Base-by-base conservation (phyloP, 176 grass and related monocot genomes). In the Eragrostis curvula region DNA sequence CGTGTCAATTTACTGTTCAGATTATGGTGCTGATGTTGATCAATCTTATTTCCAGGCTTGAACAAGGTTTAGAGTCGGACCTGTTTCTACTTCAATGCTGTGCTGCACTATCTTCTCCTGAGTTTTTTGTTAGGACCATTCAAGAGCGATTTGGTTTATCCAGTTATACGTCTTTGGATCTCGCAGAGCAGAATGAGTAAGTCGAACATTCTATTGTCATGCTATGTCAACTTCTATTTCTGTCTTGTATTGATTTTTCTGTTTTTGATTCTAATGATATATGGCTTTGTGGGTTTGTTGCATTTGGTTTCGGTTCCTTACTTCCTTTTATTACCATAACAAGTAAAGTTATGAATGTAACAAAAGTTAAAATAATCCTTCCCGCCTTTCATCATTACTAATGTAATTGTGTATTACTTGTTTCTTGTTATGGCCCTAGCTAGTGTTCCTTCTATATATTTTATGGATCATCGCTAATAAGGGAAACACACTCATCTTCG, bases 61-160 rank as follows among this genome's bases (percentile, higher is more conserved):
- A 91, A 86, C 93, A 96, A 86, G 93, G 93, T 69, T 79, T 99
- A 83, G 97, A 96, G 84, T 95, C 85, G 12, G 97, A 99, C 90
- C 74, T 99, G 7, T 99, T 96, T 92, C 77, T 99, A 57, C 81
- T 99, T 72, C 97, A 99, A 83, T 96, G 93, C 83, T 99, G 97
- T 92, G 93, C 91, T 90, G 90, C 97, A 62, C 59, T 94, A 86
- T 90, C 93, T 88, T 92, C 97, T 74, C 90, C 97, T 21, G 97
- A 96, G 79, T 74, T 87, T 15, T 99, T 99, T 92, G 91, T 99
- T 51, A 89, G 52, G 86, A 88, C 91, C 79, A 89, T 99, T 81
- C 96, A 96, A 89, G 97, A 96, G 28, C 85, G 97, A 90, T 99
- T 94, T 93, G 93, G 93, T 65, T 77, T 99, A 32, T 86, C 81